These are phyloP conservation scores for Scedosporium apiospermum DNA, from an alignment of 2,329 filamentous ascomycete genomes.

Conservation along the genomic window DNA sequence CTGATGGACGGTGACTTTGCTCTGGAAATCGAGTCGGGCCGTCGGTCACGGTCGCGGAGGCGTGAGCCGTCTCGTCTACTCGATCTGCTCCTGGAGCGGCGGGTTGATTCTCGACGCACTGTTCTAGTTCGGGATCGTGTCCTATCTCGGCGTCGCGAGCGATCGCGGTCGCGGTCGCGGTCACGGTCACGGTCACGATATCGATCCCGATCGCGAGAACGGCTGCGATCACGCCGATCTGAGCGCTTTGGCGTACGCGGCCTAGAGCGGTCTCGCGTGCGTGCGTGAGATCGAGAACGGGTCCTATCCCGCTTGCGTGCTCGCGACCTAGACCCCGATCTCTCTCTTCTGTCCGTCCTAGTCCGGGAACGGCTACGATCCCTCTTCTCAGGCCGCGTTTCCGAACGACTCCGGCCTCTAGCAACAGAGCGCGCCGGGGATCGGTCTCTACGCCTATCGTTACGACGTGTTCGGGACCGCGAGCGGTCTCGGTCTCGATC, in stretches of 20 bases:
- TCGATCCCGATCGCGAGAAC: constrained; percentile 22
- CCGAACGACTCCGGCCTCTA: constrained; percentile 28
- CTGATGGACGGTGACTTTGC: constrained; percentile 32
- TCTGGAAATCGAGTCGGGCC: constrained; percentile 32
- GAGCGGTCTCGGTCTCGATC: constrained; percentile 24
- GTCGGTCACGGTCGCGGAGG: constrained; percentile 16
- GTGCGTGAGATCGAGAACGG: not conserved
- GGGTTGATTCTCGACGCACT: constrained; percentile 9
- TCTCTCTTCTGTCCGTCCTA: constrained; percentile 17
- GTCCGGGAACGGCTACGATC: constrained; percentile 25
- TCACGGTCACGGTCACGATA: constrained; percentile 17
- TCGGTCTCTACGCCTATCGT: constrained; percentile 12
- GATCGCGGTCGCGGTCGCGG: constrained; percentile 14
- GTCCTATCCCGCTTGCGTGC: constrained; percentile 2
- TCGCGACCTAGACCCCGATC: not conserved
- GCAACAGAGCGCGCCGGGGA: not conserved
- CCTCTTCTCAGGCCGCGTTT: constrained; percentile 18
- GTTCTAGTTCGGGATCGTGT: constrained; percentile 18
- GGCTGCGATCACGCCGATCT: constrained; percentile 24
- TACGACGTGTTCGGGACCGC: constrained; percentile 11
- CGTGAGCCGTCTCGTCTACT: constrained; percentile 13
- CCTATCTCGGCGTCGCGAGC: constrained; percentile 18
- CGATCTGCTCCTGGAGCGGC: constrained; percentile 7
- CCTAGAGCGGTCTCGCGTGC: constrained; percentile 16
- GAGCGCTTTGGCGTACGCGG: constrained; percentile 20